Evolutionary conservation across 2,329 filamentous ascomycete genomes (phyloP), one percentile per base, ranked within the genome.

Genomic region (Orbilia brochopaga): DNA sequence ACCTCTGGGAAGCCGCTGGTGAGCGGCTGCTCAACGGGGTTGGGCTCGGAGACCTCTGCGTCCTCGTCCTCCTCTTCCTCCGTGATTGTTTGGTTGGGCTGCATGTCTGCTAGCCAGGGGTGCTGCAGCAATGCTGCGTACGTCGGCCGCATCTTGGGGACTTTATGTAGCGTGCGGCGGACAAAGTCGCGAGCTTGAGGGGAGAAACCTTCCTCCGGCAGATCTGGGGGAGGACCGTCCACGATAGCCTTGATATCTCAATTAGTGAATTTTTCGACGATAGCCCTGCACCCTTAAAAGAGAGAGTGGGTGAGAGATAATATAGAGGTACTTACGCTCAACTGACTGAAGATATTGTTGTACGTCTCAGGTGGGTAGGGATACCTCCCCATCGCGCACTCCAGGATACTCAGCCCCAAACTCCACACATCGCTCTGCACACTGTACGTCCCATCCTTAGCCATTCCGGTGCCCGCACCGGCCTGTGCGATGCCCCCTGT

Each of bases 381-480:
- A 79, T 99, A 99, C 76, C 88, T 86, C 51, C 94, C 94, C 83
- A 95, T 87, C 23, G 93, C 93, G 79, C 93, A 97, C 80, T 99
- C 94, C 76, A 99, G 96, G 74, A 99, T 89, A 27, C 91, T 95
- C 78, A 99, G 80, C 15, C 94, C 94, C 75, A 99, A 81, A 79
- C 91, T 96, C 94, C 94, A 99, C 69, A 99, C 93, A 78, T 99
- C 94, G 78, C 91, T 96, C 80, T 97, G 94, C 42, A 99, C 94
- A 79, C 91, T 96, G 80, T 99, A 99, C 1, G 93, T 96, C 64
- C 93, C 93, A 15, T 73, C 73, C 30, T 61, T 73, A 24, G 73
- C 95, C 67, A 92, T 92, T 23, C 62, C 60, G 35, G 37, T 61
- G 23, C 69, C 37, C 69, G 88, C 89, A 4, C 86, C 83, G 24